phyloP scores from a whole-genome alignment of 108 stramenopile genomes.

The Epithemia pelagica region DNA sequence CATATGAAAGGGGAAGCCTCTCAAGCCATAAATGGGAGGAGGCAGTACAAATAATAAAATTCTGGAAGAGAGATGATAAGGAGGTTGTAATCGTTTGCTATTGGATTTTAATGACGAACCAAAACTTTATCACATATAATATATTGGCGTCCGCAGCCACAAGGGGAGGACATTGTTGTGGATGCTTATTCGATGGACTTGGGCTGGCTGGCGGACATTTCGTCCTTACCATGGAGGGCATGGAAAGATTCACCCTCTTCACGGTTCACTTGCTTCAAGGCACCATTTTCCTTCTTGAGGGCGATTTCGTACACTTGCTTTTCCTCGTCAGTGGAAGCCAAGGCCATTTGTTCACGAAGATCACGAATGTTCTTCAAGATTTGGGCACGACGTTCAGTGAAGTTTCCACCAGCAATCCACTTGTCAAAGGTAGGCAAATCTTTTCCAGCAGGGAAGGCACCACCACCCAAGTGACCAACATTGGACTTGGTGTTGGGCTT shows the following conservation, averaged over 20 bases:
- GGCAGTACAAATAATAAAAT: too few relatives aligned
- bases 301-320: constrained; percentile 18
- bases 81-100: too few relatives aligned
- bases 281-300: constrained; percentile 16
- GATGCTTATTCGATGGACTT: too few relatives aligned
- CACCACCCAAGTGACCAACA: background rate
- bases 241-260: constrained; percentile 7
- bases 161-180: too few relatives aligned
- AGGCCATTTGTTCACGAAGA: constrained; percentile 20
- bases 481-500: background rate
- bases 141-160: too few relatives aligned
- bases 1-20: too few relatives aligned
- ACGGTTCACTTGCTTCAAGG: constrained; percentile 17
- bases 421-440: background rate
- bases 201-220: background rate
- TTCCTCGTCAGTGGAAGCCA: constrained; percentile 16
- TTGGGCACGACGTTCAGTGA: constrained; percentile 14
- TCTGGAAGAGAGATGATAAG: too few relatives aligned
- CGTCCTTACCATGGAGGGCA: background rate
- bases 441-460: background rate
- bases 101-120: too few relatives aligned
- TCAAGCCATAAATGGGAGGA: too few relatives aligned
- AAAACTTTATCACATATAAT: too few relatives aligned
- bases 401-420: constrained; percentile 5
- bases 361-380: constrained; percentile 27